phyloP scores from a whole-genome alignment of 2,329 filamentous ascomycete genomes.

The Escovopsis sp. region DNA sequence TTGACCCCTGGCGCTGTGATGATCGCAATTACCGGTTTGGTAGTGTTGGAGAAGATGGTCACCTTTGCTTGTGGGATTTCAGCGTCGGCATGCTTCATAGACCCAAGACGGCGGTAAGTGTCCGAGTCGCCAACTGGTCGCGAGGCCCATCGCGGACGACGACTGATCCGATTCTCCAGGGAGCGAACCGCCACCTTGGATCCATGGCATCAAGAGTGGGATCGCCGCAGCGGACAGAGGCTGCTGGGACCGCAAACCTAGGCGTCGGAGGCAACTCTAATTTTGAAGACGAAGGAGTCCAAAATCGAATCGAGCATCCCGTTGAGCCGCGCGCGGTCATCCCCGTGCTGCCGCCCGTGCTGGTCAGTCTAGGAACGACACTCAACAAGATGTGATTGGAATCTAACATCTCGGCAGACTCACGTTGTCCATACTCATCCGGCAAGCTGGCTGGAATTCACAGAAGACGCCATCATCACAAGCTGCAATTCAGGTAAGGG shows the following conservation, averaged over 20 bases:
- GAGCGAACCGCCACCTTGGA: conserved; percentile 27
- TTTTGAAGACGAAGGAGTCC: conserved; percentile 40
- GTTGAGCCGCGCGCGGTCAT: conserved; percentile 77
- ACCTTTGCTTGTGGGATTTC: conserved; percentile 91
- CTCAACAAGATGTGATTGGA: neutral
- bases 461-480: conserved; percentile 83
- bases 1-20: conserved; percentile 95
- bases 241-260: conserved; percentile 41
- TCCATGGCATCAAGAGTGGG: conserved; percentile 37
- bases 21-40: conserved; percentile 92
- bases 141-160: neutral
- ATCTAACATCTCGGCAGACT: conserved; percentile 32
- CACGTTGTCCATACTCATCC: conserved; percentile 79
- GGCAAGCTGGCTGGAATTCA: conserved; percentile 82
- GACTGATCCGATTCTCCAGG: conserved; percentile 3
- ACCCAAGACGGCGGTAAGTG: conserved; percentile 59
- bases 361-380: conserved; percentile 40
- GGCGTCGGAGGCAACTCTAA: conserved; percentile 60
- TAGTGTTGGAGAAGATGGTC: conserved; percentile 86
- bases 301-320: conserved; percentile 53
- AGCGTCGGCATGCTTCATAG: conserved; percentile 91
- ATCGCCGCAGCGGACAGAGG: conserved; percentile 42
- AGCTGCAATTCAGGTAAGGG: conserved; percentile 77
- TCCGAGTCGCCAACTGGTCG: neutral
- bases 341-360: conserved; percentile 77